A percentile compares a stretch with the other conserved stretches of the same genome.
phyloP scores from a whole-genome alignment of 2,329 filamentous ascomycete genomes.

The Scedosporium apiospermum region DNA sequence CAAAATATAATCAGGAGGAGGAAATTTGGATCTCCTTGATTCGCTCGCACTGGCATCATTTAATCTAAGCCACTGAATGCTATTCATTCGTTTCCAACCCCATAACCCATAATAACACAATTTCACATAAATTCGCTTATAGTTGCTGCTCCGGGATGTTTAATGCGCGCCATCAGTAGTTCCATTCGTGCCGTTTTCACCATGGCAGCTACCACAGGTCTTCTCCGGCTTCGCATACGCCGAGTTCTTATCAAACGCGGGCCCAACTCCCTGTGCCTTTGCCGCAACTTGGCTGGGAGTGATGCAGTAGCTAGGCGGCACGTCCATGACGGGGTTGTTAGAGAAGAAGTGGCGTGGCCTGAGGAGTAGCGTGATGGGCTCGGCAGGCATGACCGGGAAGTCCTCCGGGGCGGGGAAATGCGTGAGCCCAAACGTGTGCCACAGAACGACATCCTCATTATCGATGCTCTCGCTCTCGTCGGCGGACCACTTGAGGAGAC shows the following conservation, averaged over 20 bases:
- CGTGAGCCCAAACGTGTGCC: slow-evolving; percentile 88
- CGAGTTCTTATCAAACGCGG: background rate
- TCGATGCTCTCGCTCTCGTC: slow-evolving; percentile 60
- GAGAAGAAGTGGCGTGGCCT: slow-evolving; percentile 76
- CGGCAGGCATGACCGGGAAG: slow-evolving; percentile 84
- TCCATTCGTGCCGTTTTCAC: background rate
- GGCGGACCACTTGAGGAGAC: slow-evolving; percentile 69
- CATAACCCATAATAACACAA: background rate
- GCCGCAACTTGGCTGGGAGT: slow-evolving; percentile 60
- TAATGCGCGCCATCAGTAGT: background rate
- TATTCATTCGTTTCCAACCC: background rate
- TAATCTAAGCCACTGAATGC: too few relatives aligned
- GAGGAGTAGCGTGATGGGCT: slow-evolving; percentile 73
- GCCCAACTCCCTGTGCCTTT: slow-evolving; percentile 25
- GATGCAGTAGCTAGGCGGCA: slow-evolving; percentile 64
- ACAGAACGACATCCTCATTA: slow-evolving; percentile 79
- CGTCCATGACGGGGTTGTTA: slow-evolving; percentile 70
- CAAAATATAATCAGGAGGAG: too few relatives aligned
- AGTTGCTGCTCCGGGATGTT: background rate
- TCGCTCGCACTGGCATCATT: too few relatives aligned
- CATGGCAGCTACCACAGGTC: background rate
- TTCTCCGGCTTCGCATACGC: background rate
- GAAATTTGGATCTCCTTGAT: too few relatives aligned
- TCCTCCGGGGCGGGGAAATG: slow-evolving; percentile 88
- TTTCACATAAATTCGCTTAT: background rate